Percentiles rank a stretch among this genome's conserved stretches.
Conservation (phyloP, 345 rosid species). For the Corchorus capsularis region DNA sequence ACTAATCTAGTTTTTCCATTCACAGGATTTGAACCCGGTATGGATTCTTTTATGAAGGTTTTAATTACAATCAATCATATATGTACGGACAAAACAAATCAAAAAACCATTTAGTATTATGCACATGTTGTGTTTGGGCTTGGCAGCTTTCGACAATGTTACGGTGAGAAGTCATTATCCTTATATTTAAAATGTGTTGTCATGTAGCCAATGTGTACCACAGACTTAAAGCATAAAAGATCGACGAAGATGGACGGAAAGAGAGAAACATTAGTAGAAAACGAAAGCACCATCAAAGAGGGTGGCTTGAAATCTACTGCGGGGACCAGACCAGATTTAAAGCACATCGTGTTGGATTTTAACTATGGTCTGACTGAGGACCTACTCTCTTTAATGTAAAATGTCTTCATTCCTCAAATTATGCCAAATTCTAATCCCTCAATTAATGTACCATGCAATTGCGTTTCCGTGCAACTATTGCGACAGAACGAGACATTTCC, state of each 20-base stretch:
- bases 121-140: background rate
- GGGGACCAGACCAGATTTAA: background rate
- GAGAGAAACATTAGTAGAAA: background rate
- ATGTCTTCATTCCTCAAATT: background rate
- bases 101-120: background rate
- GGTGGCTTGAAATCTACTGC: background rate
- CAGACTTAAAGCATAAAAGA: background rate
- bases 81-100: background rate
- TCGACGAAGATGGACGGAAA: background rate
- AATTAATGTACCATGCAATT: background rate
- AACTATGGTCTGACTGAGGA: background rate
- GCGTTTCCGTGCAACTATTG: background rate
- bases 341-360: background rate
- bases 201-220: background rate
- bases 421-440: background rate
- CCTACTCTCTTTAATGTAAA: background rate
- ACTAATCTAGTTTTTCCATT: too few relatives aligned
- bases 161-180: background rate
- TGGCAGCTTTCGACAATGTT: background rate
- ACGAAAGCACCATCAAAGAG: background rate
- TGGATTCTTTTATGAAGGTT: too few relatives aligned
- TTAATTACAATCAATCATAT: background rate
- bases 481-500: background rate
- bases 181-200: too few relatives aligned
- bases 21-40: too few relatives aligned